Evolutionary conservation across 208 protist genomes (phyloP).

Genomic region (Leishmania turanica): DNA sequence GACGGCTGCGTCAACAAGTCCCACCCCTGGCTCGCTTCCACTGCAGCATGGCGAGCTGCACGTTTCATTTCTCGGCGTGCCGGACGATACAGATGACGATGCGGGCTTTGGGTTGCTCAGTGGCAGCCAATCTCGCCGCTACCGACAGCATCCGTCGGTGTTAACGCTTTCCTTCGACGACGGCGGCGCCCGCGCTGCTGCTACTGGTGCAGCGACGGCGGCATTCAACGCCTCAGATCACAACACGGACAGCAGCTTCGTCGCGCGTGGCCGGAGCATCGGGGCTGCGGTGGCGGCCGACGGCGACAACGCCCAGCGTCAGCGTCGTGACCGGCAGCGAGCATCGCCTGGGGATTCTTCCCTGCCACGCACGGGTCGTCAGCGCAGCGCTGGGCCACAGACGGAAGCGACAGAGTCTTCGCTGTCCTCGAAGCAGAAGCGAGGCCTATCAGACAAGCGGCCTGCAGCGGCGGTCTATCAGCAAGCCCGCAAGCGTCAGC

Average conservation of each 20-base stretch:
- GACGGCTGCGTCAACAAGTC: background rate
- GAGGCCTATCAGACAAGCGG: background rate
- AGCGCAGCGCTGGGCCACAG: background rate
- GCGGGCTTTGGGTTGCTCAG: background rate
- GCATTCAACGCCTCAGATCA: background rate
- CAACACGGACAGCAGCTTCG: background rate
- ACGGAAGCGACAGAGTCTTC: background rate
- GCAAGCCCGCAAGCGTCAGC: slow-evolving; percentile 13
- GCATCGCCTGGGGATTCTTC: background rate
- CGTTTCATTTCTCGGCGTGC: slow-evolving; percentile 19
- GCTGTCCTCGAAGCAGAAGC: background rate
- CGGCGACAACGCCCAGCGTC: background rate
- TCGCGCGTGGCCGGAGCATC: background rate
- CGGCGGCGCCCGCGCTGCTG: background rate
- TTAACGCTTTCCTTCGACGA: background rate
- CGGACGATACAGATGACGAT: background rate
- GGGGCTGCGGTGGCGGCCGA: background rate
- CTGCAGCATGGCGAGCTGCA: slow-evolving; percentile 9
- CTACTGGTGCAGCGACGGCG: background rate
- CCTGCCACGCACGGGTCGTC: background rate
- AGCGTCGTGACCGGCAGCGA: background rate
- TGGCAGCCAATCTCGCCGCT: background rate
- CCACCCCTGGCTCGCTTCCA: background rate
- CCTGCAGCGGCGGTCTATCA: slow-evolving; percentile 6
- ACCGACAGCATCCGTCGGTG: background rate